Evolutionary conservation across 805 yeast species (phyloP).

Genomic region (Pichia californica): DNA sequence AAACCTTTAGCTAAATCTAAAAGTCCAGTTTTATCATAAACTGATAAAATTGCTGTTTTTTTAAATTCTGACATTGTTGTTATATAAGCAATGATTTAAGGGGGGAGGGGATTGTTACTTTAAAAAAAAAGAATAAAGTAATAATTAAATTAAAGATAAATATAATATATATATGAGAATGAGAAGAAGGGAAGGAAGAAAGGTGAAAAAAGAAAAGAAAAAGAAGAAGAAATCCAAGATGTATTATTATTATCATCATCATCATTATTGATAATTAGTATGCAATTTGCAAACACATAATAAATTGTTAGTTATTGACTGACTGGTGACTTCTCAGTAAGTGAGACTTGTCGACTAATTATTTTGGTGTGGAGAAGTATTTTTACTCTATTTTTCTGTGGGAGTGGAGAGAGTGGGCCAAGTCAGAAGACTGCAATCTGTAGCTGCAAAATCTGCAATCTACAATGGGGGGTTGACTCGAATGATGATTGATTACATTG

Average conservation of each 20-base stretch:
- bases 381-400: neutral
- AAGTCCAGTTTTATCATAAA: slow-evolving; percentile 94
- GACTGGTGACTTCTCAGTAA: too few species aligned
- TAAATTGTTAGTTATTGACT: too few species aligned
- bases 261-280: too few species aligned
- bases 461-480: too few species aligned
- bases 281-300: too few species aligned
- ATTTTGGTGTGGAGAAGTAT: too few species aligned
- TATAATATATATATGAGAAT: too few species aligned
- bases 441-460: too few species aligned
- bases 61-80: slow-evolving; percentile 29
- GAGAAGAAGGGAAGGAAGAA: neutral
- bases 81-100: neutral
- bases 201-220: neutral
- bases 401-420: too few species aligned
- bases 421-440: too few species aligned
- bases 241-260: neutral
- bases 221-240: neutral
- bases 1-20: slow-evolving; percentile 95
- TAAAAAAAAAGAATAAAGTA: neutral
- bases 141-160: neutral
- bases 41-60: slow-evolving; percentile 93
- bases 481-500: too few species aligned
- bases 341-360: too few species aligned
- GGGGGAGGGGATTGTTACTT: neutral